Evolutionary conservation across 306 rosid species (phyloP).

Genomic region (Cajanus cajan): DNA sequence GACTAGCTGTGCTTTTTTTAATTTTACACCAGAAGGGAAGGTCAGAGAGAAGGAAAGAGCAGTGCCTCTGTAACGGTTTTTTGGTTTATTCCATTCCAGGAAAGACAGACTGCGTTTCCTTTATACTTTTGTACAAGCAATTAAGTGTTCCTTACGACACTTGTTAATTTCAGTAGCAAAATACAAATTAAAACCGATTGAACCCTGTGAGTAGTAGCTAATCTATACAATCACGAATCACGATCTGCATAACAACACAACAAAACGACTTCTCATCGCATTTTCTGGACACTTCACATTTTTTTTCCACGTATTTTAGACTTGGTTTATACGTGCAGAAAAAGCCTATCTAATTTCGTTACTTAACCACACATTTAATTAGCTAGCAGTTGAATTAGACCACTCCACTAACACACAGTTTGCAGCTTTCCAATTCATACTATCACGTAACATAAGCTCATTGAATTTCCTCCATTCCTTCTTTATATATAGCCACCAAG

Average conservation of each 20-base stretch:
- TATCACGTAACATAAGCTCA: not conserved
- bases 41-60: not conserved
- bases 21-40: not conserved
- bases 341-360: slow-evolving; percentile 32
- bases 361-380: slow-evolving; percentile 18
- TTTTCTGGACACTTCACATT: not conserved
- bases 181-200: not conserved
- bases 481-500: slow-evolving; percentile 2
- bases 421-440: not conserved
- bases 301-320: not conserved
- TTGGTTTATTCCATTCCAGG: not conserved
- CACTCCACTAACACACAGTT: slow-evolving; percentile 17
- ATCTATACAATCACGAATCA: not conserved
- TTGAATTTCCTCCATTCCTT: not conserved
- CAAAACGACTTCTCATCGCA: not conserved
- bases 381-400: slow-evolving; percentile 29
- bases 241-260: not conserved
- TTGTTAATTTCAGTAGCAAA: not conserved
- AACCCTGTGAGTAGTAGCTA: not conserved
- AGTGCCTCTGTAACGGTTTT: slow-evolving; percentile 39
- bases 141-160: not conserved
- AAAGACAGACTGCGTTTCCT: not conserved
- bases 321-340: not conserved
- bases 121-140: slow-evolving; percentile 1
- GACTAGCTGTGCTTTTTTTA: not conserved